Evolutionary conservation across 495 filamentous ascomycete species (phyloP), one percentile per base, ranked within the genome.

Genomic region (Barbatosphaeria neglecta): DNA sequence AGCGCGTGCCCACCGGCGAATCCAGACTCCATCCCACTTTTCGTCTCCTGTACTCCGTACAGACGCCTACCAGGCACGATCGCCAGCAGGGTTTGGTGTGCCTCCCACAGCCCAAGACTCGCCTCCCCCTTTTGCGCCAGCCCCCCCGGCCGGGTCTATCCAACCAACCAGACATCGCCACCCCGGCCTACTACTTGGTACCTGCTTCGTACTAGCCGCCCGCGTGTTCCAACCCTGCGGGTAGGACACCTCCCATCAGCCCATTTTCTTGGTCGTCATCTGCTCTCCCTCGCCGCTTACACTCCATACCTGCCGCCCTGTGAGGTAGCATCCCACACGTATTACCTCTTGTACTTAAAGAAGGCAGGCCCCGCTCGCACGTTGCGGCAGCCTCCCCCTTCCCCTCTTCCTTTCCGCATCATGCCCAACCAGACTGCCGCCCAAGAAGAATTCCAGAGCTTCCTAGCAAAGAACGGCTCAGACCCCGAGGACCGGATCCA

Each of bases 361-460:
- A 50, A 46, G 50, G 27, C 16, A 33, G 35, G 46, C 50, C 46
- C 46, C 48, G 51, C 56, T 40, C 50, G 42, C 44, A 22, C 27
- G n/a, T 16, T 13, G 16, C 17, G 37, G 22, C 35, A 18, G 22
- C 13, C 42, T 41, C 28, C 38, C 39, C 44, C 46, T 47, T n/a
- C n/a, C 48, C 48, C 52, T 39, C 27, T 25, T n/a, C 11, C 16
- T n/a, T 6, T n/a, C 44, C 50, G 62, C 71, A 78, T 24, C 46
- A 86, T 85, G 81, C 64, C 50, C 37, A 63, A 71, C 39, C 68
- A 63, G 6, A 70, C 66, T 22, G 64, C 82, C 31, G 88, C 87
- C 37, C 85, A 93, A 68, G 82, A 90, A 67, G 89, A 95, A 71
- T 89, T 90, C 73, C 76, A 87, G 59, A 66, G 69, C 45, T 73